Base-by-base conservation (phyloP, 129 eudicot species). In the Solidago caesia region DNA sequence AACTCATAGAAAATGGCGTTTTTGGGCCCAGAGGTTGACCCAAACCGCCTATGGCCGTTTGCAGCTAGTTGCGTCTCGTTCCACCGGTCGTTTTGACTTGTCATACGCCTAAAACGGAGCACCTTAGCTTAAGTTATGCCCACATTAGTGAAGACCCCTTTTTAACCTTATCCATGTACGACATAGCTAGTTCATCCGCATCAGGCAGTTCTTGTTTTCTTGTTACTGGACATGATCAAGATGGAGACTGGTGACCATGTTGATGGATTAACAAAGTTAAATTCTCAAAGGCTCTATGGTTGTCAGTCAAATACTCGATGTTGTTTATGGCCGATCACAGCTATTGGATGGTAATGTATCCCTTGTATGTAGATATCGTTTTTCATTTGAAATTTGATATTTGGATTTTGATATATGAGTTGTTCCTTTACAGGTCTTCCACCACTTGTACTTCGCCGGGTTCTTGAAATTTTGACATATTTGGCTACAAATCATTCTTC, bases 311-410 rank as follows among this genome's bases (percentile, higher is more conserved):
- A 21, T 21, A 21, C 21, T 21, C 21, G 0, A 94, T 82, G 91
- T 91, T 77, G 96, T 91, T 75, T 91, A 91, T 82, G 91, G 93
- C 7, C 93, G 96, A 74, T 94, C 99, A 77, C 97, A 91, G 75
- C 75, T 90, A 57, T 80, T 88, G 71, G 87, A 87, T 74, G 97
- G 97, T 91, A 85, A 67, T 25, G 16, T 44, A 48, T 77, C 11
- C 47, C 58, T 66, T 27, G 21, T 21, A 52, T 41, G 5, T 51
- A 43, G 47, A 15, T 4, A 13, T 67, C 46, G 8, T 72, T 49
- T 44, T 66, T 21, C 29, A 7, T 72, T 56, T 66, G 21, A 53
- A 64, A 43, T 55, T 44, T 52, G 33, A 29, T 66, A 48, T 65
- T 5, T 72, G 62, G 69, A 41, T 29, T 60, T 47, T 81, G 55